These are phyloP conservation scores for Camellia japonica DNA, from an alignment of 148 eudicot genomes.

Conservation along the genomic window DNA sequence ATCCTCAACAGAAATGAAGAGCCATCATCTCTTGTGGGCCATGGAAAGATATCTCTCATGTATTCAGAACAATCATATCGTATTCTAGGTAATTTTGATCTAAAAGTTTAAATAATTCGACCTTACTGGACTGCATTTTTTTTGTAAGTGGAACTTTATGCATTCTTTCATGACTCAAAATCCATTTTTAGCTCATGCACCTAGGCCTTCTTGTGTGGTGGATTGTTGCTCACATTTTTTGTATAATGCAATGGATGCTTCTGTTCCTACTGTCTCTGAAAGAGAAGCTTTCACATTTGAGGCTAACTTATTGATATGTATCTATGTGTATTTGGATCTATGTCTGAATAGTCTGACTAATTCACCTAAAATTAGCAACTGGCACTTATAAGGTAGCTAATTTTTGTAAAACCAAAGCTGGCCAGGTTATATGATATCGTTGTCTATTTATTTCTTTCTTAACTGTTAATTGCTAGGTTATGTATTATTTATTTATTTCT, in stretches of 20 bases:
- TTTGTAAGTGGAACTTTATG: background rate
- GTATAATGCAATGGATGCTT: background rate
- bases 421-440: no score
- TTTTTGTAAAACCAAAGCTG: background rate
- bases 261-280: background rate
- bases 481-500: background rate
- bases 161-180: background rate
- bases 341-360: background rate
- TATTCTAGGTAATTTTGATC: slow-evolving; percentile 3
- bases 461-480: background rate
- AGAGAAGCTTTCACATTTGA: background rate
- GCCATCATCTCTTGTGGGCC: background rate
- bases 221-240: background rate
- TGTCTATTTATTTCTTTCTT: no score
- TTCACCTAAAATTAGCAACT: background rate
- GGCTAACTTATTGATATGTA: background rate
- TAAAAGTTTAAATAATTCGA: background rate
- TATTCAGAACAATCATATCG: background rate
- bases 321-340: background rate
- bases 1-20: background rate
- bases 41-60: background rate
- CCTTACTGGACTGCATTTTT: background rate
- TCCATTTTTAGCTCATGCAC: background rate
- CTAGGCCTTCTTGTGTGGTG: background rate
- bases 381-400: background rate